phyloP scores from a whole-genome alignment of 2,329 filamentous ascomycete species.

The Ophiostoma australiae region DNA sequence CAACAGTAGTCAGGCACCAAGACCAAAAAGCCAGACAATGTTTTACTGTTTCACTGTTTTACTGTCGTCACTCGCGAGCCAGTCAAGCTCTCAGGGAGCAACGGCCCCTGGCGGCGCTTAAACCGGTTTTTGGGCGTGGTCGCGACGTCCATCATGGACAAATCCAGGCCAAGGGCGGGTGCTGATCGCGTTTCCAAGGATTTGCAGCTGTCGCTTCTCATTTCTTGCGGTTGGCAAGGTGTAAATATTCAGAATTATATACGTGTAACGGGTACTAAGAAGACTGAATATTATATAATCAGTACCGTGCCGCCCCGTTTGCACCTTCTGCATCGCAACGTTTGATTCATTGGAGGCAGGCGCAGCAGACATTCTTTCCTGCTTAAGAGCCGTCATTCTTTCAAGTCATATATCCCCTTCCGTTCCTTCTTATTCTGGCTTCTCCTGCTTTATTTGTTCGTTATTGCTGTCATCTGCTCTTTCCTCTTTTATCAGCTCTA shows the following conservation, averaged over 20 bases:
- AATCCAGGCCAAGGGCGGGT: not conserved
- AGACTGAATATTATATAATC: not conserved
- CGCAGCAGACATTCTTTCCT: conserved; percentile 1
- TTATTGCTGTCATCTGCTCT: not conserved
- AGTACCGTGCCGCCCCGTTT: not conserved
- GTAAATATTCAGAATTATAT: not conserved
- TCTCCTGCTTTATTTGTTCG: not conserved
- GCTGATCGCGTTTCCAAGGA: conserved; percentile 2
- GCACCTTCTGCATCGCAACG: not conserved
- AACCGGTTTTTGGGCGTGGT: not conserved
- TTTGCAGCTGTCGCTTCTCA: conserved; percentile 2
- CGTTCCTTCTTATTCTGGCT: not conserved
- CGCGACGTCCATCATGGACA: not conserved
- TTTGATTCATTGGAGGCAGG: conserved; percentile 7
- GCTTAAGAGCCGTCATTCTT: not conserved
- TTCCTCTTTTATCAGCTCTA: not conserved
- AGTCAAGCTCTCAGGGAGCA: conserved; percentile 4
- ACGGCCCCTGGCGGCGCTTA: conserved; percentile 16
- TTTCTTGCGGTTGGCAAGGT: not conserved
- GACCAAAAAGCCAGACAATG: not conserved
- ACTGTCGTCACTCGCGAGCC: conserved; percentile 6
- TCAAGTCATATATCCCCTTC: not conserved
- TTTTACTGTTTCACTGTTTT: not conserved
- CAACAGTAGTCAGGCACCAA: not conserved
- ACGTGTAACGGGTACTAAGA: not conserved